Evolutionary conservation across 352 stramenopile genomes (phyloP), one percentile per base, ranked within the genome.

Genomic region (Globisporangium paroecandrum): DNA sequence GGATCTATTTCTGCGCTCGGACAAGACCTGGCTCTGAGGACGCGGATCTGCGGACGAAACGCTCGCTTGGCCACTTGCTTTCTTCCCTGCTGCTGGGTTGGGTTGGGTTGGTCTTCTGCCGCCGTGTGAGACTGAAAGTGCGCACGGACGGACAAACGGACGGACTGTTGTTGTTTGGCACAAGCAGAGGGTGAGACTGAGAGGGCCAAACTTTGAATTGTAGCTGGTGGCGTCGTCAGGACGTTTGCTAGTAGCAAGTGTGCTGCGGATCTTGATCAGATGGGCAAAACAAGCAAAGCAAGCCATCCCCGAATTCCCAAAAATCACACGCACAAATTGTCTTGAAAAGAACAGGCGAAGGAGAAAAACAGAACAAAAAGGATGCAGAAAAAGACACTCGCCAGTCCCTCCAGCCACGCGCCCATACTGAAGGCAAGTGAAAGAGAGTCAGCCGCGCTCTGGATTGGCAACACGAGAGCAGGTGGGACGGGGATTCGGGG

Each of bases 331-430:
- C 4, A 49, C 36, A n/a, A 7, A 22, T 51, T 24, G 43, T 38
- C 7, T 38, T 38, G 8, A 51, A 24, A 20, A 51, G 18, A 51
- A 24, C 18, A 51, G 18, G 18, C 18, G 18, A 18, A 32, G 38
- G 27, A 49, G 10, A 63, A 51, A 63, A 63, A 54, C 25, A 63
- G 58, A 54, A 63, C 58, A 51, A 22, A 38, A 38, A 32, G 29
- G 41, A 20, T 49, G 41, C 41, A 49, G 41, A 49, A n/a, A 49
- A 49, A 49, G 41, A 49, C 43, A 51, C 43, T 51, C n/a, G 25
- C n/a, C 10, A 1, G 34, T 27, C 56, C 10, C n/a, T 13, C 34
- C 6, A n/a, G 15, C 41, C 41, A 49, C 41, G 18, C 22, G 12
- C 8, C 8, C 22, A 38, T 53, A 63, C 34, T 54, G 36, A 63